A percentile compares a stretch with the other conserved stretches of the same genome.
Evolutionary conservation across 352 stramenopile species (phyloP).

Genomic region (Phytophthora lateralis): DNA sequence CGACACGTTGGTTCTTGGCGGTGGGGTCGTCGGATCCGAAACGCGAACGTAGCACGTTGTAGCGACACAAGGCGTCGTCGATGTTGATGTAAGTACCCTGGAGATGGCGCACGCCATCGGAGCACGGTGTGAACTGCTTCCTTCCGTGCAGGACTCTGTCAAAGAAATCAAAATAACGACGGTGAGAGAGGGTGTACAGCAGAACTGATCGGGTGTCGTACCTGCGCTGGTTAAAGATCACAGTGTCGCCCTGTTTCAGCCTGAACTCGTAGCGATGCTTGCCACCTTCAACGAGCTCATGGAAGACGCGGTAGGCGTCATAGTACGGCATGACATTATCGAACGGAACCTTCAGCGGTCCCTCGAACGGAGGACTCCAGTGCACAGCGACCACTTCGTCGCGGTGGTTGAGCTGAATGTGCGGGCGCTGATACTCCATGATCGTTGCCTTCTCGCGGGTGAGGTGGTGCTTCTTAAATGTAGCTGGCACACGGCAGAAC

Average conservation of each 20-base stretch:
- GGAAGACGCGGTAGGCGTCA: conserved; percentile 79
- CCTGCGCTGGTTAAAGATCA: conserved; percentile 85
- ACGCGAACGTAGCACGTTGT: conserved; percentile 72
- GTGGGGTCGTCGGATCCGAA: conserved; percentile 45
- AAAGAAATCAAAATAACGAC: background rate
- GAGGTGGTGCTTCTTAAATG: conserved; percentile 94
- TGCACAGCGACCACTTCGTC: conserved; percentile 89
- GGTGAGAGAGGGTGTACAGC: background rate
- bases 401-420: conserved; percentile 91
- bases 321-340: conserved; percentile 81
- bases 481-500: conserved; percentile 88
- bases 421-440: conserved; percentile 95
- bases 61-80: conserved; percentile 85
- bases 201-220: background rate
- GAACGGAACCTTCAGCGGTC: conserved; percentile 84
- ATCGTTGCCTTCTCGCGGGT: conserved; percentile 86
- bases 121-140: conserved; percentile 72
- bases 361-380: conserved; percentile 96
- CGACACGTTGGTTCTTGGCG: conserved; percentile 70
- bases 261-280: conserved; percentile 79
- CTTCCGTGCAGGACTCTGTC: conserved; percentile 74
- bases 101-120: conserved; percentile 78
- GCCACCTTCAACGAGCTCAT: conserved; percentile 79
- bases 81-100: conserved; percentile 91
- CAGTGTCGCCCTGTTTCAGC: conserved; percentile 76